Conservation (phyloP, 495 filamentous ascomycete species). For the Aspergillus diversus region DNA sequence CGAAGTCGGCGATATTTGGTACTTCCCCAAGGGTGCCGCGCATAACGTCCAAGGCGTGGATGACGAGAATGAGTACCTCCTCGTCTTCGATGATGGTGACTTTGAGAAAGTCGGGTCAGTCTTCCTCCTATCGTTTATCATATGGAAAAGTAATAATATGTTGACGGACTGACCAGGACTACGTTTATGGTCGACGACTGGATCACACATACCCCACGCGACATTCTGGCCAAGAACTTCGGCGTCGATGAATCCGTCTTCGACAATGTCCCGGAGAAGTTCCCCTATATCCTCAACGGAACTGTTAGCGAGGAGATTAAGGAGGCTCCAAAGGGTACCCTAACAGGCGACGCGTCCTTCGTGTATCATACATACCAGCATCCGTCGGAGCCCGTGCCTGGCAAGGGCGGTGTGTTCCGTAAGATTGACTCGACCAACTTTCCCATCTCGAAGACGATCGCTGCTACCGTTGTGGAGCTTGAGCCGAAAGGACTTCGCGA, state of each 20-base stretch:
- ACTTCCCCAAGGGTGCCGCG: constrained; percentile 66
- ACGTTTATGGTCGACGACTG: constrained; percentile 69
- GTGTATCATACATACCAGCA: constrained; percentile 58
- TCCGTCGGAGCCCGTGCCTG: constrained; percentile 55
- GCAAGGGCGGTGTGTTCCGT: constrained; percentile 59
- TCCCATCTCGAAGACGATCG: constrained; percentile 61
- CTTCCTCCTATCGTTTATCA: not conserved
- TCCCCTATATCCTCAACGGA: constrained; percentile 64
- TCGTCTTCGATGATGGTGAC: constrained; percentile 66
- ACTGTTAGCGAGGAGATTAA: constrained; percentile 53
- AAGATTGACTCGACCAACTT: constrained; percentile 68
- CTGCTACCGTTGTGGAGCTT: constrained; percentile 61
- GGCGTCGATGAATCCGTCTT: constrained; percentile 60
- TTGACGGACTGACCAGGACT: constrained; percentile 37
- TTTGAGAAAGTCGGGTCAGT: constrained; percentile 46
- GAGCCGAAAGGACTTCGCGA: constrained; percentile 64
- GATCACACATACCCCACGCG: constrained; percentile 63
- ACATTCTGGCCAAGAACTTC: constrained; percentile 68
- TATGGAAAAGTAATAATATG: not conserved
- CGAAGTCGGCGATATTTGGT: constrained; percentile 66
- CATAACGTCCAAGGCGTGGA: constrained; percentile 62
- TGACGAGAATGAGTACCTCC: constrained; percentile 67
- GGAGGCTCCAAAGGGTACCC: constrained; percentile 49
- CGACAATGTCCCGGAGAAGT: constrained; percentile 55
- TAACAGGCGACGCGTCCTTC: constrained; percentile 59